phyloP scores from a whole-genome alignment of 306 rosid genomes.

The Ochetophila trinervis region DNA sequence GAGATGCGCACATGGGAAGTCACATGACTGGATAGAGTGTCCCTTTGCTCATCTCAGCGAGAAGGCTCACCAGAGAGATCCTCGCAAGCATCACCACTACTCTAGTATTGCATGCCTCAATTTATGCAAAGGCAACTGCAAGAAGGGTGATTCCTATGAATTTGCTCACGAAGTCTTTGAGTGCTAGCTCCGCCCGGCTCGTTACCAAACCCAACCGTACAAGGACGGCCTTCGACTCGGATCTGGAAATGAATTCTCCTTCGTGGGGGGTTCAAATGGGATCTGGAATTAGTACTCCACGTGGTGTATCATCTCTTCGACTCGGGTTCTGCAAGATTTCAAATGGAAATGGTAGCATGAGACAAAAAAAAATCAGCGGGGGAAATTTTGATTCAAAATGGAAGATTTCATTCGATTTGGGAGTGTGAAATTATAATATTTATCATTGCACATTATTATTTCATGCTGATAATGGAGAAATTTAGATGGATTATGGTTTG shows the following conservation, averaged over 20 bases:
- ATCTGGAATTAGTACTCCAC: constrained; percentile 29
- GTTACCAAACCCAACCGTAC: constrained; percentile 83
- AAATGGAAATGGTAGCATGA: too few relatives aligned
- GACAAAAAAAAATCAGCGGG: too few relatives aligned
- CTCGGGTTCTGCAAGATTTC: constrained; percentile 27
- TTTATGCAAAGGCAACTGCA: constrained; percentile 66
- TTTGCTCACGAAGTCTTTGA: constrained; percentile 92
- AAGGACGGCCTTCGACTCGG: constrained; percentile 60
- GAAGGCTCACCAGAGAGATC: constrained; percentile 92
- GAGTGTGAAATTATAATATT: too few relatives aligned
- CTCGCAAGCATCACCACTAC: constrained; percentile 57
- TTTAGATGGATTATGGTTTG: too few relatives aligned
- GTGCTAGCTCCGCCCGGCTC: constrained; percentile 92
- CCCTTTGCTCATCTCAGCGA: constrained; percentile 90
- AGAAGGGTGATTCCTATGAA: constrained; percentile 65
- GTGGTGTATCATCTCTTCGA: constrained; percentile 29
- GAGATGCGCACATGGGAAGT: constrained; percentile 61
- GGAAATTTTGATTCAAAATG: too few relatives aligned
- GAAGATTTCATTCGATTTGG: too few relatives aligned
- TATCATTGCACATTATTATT: too few relatives aligned
- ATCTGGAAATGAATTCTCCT: constrained; percentile 28
- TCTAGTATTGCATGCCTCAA: constrained; percentile 73
- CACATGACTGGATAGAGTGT: constrained; percentile 92
- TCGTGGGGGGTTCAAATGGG: constrained; percentile 24
- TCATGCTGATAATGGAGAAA: too few relatives aligned